Conservation (phyloP, 1,139 yeast species). For the Lodderomyces oxycetoniae region DNA sequence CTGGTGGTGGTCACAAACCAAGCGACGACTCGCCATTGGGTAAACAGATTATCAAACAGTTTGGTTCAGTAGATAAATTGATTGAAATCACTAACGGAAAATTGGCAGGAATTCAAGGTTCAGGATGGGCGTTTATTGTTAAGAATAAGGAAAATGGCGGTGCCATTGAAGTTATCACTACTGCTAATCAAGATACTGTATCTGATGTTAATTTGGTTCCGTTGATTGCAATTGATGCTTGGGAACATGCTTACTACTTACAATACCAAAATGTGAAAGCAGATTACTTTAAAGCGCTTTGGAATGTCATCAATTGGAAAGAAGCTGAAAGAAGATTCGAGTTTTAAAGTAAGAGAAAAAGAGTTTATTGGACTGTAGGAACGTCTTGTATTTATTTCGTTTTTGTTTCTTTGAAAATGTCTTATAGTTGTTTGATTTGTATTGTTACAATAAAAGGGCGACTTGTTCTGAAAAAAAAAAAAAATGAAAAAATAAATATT, state of each 20-base stretch:
- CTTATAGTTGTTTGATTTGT: too few relatives aligned
- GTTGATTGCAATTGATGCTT: constrained; percentile 90
- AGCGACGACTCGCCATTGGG: constrained; percentile 52
- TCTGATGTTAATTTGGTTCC: constrained; percentile 64
- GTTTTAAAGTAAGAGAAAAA: constrained; percentile 9
- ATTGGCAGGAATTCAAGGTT: constrained; percentile 92
- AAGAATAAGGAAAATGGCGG: constrained; percentile 78
- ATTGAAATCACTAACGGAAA: constrained; percentile 65
- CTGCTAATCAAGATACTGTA: constrained; percentile 88
- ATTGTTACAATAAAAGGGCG: too few relatives aligned
- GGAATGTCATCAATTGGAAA: constrained; percentile 97
- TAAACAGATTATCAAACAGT: constrained; percentile 60
- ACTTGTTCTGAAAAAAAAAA: neutral
- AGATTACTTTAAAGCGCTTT: constrained; percentile 92
- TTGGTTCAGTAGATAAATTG: constrained; percentile 74
- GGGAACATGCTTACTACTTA: constrained; percentile 98
- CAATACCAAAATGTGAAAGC: constrained; percentile 93
- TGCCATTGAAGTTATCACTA: constrained; percentile 77
- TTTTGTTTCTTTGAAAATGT: too few relatives aligned
- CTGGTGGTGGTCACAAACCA: constrained; percentile 86
- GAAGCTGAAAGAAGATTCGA: constrained; percentile 72
- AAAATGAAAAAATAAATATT: neutral
- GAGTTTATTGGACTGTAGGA: too few relatives aligned
- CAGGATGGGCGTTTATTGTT: constrained; percentile 97
- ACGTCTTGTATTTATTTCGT: too few relatives aligned